A percentile compares a stretch with the other conserved stretches of the same genome.
Conservation (phyloP, 1,284 basidiomycete genomes). For the Phellopilus nigrolimitatus region DNA sequence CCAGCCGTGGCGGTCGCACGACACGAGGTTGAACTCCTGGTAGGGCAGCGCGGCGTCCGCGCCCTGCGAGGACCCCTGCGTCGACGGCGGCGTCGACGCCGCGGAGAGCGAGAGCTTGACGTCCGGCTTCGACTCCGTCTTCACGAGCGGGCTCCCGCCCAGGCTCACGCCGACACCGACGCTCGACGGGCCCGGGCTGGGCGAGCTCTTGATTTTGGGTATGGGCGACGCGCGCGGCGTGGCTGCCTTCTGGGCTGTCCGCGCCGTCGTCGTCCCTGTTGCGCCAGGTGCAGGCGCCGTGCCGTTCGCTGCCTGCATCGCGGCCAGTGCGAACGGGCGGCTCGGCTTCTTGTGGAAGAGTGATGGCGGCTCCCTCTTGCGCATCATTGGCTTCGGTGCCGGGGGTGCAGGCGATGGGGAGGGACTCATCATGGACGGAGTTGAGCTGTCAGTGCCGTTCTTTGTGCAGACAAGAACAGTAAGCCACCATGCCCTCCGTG, state of each 20-base stretch:
- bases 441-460: too few relatives aligned
- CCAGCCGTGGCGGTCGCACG: conserved; percentile 74
- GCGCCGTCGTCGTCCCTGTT: background rate
- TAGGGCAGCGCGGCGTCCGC: conserved; percentile 27
- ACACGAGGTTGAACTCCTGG: conserved; percentile 70
- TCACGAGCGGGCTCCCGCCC: too few relatives aligned
- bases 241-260: too few relatives aligned
- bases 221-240: conserved; percentile 1
- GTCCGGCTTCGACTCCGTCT: background rate
- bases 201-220: background rate
- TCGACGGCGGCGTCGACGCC: conserved; percentile 5
- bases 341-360: conserved; percentile 19
- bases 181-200: background rate
- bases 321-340: conserved; percentile 12
- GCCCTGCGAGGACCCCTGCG: background rate
- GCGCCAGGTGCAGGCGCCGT: background rate
- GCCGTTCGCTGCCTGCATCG: conserved; percentile 12
- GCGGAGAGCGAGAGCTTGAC: conserved; percentile 1
- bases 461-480: too few relatives aligned
- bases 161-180: background rate
- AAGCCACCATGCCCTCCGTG: too few relatives aligned
- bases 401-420: conserved; percentile 2
- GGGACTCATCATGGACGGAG: conserved; percentile 8
- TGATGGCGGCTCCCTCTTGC: conserved; percentile 9
- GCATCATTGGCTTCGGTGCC: background rate